Evolutionary conservation across 2,329 filamentous ascomycete species (phyloP), one percentile per base, ranked within the genome.

Genomic region (Whalleya microplaca): DNA sequence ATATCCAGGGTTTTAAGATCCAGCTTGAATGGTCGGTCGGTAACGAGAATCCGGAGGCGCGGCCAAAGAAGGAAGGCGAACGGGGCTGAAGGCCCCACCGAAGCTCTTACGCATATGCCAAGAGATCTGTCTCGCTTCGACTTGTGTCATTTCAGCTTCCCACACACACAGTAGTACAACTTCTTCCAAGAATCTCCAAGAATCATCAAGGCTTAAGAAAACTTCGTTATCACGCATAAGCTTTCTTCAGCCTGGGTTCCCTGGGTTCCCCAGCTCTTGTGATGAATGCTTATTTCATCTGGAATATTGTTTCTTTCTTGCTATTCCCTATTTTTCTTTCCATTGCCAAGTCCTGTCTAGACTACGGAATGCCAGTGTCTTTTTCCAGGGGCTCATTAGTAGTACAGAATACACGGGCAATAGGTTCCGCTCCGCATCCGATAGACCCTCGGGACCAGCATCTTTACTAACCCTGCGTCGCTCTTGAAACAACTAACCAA

Each of bases 401-500:
- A n/a, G n/a, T n/a, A 29, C 27, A 12, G 27, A 37, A 6, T 3
- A 12, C 14, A 16, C 32, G 32, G 14, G 23, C 23, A 37, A 16
- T 16, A 37, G 10, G 8, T 37, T 37, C 8, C 32, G 14, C 32
- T 12, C 32, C 23, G 9, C 4, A 27, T 4, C 23, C 9, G 23
- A 27, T 27, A 37, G 32, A 16, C 32, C 14, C 3, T 12, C 32
- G 14, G 32, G 32, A 16, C 32, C 32, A 12, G 8, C 32, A 37
- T 12, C 14, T 42, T 48, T 32, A 56, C 46, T 32, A 56, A 56
- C 60, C 60, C 57, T 60, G 57, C 19, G 57, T 47, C 23, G 54
- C 50, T 62, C 60, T 62, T 58, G 60, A 62, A 62, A 62, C 60
- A 40, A 46, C 19, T 44, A 47, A 42, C 32, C 41, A 53, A 53